Conservation (phyloP, 768 basidiomycete genomes). For the Phanerodontia chrysosporium region DNA sequence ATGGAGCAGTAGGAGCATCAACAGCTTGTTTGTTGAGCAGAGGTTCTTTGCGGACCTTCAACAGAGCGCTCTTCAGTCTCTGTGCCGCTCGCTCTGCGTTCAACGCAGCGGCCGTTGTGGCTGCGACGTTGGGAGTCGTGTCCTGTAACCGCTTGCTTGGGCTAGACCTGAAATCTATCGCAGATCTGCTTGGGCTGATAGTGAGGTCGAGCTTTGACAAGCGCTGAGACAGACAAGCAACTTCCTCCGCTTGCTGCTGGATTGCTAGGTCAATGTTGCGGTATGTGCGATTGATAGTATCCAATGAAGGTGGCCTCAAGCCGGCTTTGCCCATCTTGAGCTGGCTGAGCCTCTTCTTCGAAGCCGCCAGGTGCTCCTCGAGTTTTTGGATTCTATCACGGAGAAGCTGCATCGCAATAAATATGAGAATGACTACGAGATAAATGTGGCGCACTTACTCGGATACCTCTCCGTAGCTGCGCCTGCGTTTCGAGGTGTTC, state of each 20-base stretch:
- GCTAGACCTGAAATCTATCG: slow-evolving; percentile 14
- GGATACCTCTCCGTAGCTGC: slow-evolving; percentile 64
- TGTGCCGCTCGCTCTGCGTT: slow-evolving; percentile 75
- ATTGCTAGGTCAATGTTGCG: slow-evolving; percentile 79
- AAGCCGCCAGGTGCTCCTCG: slow-evolving; percentile 64
- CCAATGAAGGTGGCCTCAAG: slow-evolving; percentile 78
- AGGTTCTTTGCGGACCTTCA: slow-evolving; percentile 58
- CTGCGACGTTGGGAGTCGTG: slow-evolving; percentile 62
- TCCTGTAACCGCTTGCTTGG: slow-evolving; percentile 26
- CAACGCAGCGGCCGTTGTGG: slow-evolving; percentile 74
- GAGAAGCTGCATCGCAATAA: slow-evolving; percentile 44
- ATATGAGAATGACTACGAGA: neutral
- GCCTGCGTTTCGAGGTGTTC: slow-evolving; percentile 84
- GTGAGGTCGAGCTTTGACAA: slow-evolving; percentile 46
- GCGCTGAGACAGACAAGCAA: slow-evolving; percentile 49
- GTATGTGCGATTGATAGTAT: slow-evolving; percentile 79
- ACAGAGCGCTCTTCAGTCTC: slow-evolving; percentile 63
- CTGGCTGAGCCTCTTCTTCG: slow-evolving; percentile 66
- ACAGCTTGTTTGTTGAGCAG: slow-evolving; percentile 57
- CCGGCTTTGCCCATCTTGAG: slow-evolving; percentile 56
- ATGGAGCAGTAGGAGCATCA: slow-evolving; percentile 23
- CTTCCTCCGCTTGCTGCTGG: slow-evolving; percentile 52
- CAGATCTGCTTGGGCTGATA: slow-evolving; percentile 29
- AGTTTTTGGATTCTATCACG: slow-evolving; percentile 74
- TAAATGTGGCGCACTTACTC: slow-evolving; percentile 40